phyloP scores from a whole-genome alignment of 768 basidiomycete genomes.

The Suillus bovinus region DNA sequence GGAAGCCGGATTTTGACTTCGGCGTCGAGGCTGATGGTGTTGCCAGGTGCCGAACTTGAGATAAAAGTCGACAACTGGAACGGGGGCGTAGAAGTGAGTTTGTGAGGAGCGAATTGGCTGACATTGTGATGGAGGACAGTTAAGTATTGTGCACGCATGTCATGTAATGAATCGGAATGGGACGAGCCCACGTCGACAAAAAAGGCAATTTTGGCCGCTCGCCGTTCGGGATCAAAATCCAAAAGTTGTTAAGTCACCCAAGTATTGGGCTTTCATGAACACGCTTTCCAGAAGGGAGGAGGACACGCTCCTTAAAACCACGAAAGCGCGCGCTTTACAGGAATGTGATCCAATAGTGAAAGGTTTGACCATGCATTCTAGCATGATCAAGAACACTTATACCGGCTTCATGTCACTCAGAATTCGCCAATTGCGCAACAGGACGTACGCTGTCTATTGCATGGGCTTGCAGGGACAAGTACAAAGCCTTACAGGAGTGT shows the following conservation, averaged over 20 bases:
- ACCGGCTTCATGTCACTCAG: constrained; percentile 37
- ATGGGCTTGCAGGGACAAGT: constrained; percentile 77
- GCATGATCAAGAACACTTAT: not conserved
- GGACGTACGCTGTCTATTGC: constrained; percentile 83
- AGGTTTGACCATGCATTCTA: constrained; percentile 38
- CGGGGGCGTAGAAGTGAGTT: constrained; percentile 16
- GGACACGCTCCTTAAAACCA: constrained; percentile 79
- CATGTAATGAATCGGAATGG: not conserved
- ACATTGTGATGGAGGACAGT: constrained; percentile 12
- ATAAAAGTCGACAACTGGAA: constrained; percentile 5
- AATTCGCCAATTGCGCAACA: constrained; percentile 81
- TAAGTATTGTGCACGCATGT: not conserved
- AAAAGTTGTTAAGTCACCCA: too few relatives aligned
- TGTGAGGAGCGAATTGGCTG: constrained; percentile 13
- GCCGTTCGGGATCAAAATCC: not conserved
- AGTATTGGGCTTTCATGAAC: constrained; percentile 62
- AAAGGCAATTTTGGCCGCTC: not conserved
- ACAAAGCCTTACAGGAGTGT: constrained; percentile 72
- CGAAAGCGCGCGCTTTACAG: constrained; percentile 75
- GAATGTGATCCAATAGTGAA: constrained; percentile 77
- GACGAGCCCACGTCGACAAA: not conserved
- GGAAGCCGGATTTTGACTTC: constrained; percentile 44
- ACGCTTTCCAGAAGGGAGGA: constrained; percentile 87
- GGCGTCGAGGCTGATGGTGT: constrained; percentile 38
- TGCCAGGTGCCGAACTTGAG: constrained; percentile 44